These are phyloP conservation scores for Auriscalpium microsporum DNA, from an alignment of 768 basidiomycete species.

Conservation along the genomic window DNA sequence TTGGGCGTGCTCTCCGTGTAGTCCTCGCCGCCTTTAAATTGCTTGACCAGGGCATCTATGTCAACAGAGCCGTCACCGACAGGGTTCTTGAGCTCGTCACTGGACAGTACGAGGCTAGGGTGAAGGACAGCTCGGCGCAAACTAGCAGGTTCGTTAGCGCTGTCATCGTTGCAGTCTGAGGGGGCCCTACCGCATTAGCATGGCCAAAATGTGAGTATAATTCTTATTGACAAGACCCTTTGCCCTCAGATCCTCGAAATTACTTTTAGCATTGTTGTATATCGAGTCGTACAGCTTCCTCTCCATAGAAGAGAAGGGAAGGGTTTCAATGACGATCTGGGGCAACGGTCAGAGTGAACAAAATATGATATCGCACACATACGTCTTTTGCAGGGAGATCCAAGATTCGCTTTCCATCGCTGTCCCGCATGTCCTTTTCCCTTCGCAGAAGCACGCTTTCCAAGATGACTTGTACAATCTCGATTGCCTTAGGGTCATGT, in stretches of 20 bases:
- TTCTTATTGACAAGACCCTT: conserved; percentile 75
- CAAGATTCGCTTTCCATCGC: conserved; percentile 79
- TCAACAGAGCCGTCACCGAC: conserved; percentile 40
- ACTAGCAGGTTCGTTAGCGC: conserved; percentile 27
- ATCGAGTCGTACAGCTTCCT: conserved; percentile 85
- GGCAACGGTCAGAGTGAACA: neutral
- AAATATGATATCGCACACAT: neutral
- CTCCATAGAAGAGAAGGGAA: conserved; percentile 79
- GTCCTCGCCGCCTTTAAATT: conserved; percentile 35
- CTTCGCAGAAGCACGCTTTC: conserved; percentile 81
- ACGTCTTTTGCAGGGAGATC: conserved; percentile 84
- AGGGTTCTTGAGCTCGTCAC: conserved; percentile 28
- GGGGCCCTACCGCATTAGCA: conserved; percentile 78
- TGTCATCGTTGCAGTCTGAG: too few species aligned
- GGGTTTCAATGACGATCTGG: conserved; percentile 57
- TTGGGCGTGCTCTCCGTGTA: conserved; percentile 3
- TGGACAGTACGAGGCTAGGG: conserved; percentile 68
- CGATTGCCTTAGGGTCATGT: conserved; percentile 86
- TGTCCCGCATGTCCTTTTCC: conserved; percentile 89
- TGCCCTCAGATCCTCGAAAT: conserved; percentile 72
- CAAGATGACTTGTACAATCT: conserved; percentile 90
- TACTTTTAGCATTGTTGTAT: conserved; percentile 67
- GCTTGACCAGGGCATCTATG: conserved; percentile 50
- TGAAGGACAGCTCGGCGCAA: conserved; percentile 90
- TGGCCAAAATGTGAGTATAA: conserved; percentile 83